Base-by-base conservation (phyloP, 306 rosid species). In the Canavalia gladiata region DNA sequence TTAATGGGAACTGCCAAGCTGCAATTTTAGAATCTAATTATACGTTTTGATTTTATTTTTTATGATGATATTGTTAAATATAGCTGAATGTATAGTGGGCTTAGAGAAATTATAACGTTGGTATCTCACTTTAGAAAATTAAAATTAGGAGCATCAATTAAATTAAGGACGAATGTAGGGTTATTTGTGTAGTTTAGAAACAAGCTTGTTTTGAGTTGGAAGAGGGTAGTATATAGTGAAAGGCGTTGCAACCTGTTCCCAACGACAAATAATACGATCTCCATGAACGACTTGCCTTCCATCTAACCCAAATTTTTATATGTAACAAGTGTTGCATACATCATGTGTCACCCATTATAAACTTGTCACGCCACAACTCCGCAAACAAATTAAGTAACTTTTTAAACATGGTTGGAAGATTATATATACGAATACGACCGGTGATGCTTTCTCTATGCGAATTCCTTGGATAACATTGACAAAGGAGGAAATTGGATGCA, bases 261-360 rank as follows among this genome's bases (percentile, higher is more conserved):
- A 84, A 62, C 70, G 47, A 57, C 77, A 41, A 77, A 8, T 71
- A 78, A 82, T 65, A 49, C 74, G 18, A 70, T 74, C 75, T 79
- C 42, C 91, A 86, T 82, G 97, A 91, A 72, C n/a, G 51, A 66
- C 88, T 86, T 89, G 87, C 89, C 78, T 90, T 71, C 75, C 84
- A 92, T 77, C 98, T 78, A 86, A 86, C 56, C 46, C 71, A 46
- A 56, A 69, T n/a, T 62, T 66, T 2, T 37, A 4, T 2, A 37
- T 2, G 41, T 37, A 37, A 18, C 25, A 18, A 18, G 25, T 18
- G 42, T 58, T 77, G 66, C 83, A 77, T 75, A 56, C 76, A 54
- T 64, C 84, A 75, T 64, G 42, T 64, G 59, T 82, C 81, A 35
- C 79, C 83, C 76, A 57, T 73, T 66, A 68, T 70, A 57, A 56